Evolutionary conservation across 2,329 filamentous ascomycete species (phyloP).

Genomic region (Thermothelomyces thermophilus): DNA sequence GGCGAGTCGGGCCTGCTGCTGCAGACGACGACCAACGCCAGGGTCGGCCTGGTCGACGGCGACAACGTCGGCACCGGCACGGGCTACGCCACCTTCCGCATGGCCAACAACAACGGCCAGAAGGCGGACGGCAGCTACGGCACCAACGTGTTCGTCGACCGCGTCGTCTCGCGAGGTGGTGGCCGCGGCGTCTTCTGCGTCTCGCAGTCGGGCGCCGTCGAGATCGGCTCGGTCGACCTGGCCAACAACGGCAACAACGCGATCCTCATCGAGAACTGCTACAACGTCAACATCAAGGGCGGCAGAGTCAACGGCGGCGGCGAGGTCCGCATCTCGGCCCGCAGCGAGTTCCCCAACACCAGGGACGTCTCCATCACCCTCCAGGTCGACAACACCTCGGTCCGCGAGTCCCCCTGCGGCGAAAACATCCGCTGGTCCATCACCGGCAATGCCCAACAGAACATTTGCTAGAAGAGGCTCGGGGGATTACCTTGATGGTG

Average conservation of each 20-base stretch:
- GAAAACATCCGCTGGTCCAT: constrained; percentile 37
- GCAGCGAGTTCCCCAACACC: constrained; percentile 48
- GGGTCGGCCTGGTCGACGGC: constrained; percentile 49
- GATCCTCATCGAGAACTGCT: constrained; percentile 54
- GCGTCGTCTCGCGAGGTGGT: constrained; percentile 48
- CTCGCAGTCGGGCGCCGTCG: constrained; percentile 47
- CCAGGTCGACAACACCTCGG: constrained; percentile 43
- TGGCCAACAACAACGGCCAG: constrained; percentile 51
- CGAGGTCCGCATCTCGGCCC: constrained; percentile 44
- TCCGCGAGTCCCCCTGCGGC: constrained; percentile 49
- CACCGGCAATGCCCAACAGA: constrained; percentile 11
- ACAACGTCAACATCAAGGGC: constrained; percentile 44
- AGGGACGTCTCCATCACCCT: constrained; percentile 44
- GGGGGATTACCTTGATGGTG: too few species aligned
- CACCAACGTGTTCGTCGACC: constrained; percentile 47
- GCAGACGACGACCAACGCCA: constrained; percentile 46
- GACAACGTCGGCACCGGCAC: constrained; percentile 46
- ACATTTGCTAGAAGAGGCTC: constrained; percentile 4
- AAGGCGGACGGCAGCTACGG: constrained; percentile 40
- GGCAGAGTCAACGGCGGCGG: constrained; percentile 49
- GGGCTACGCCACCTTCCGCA: constrained; percentile 50
- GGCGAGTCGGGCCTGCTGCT: constrained; percentile 52
- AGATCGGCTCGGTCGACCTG: constrained; percentile 44
- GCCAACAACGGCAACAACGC: constrained; percentile 49
- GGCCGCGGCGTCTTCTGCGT: constrained; percentile 54